Base-by-base conservation (phyloP, 73 alveolate genomes). In the Paraurostyla sp. region DNA sequence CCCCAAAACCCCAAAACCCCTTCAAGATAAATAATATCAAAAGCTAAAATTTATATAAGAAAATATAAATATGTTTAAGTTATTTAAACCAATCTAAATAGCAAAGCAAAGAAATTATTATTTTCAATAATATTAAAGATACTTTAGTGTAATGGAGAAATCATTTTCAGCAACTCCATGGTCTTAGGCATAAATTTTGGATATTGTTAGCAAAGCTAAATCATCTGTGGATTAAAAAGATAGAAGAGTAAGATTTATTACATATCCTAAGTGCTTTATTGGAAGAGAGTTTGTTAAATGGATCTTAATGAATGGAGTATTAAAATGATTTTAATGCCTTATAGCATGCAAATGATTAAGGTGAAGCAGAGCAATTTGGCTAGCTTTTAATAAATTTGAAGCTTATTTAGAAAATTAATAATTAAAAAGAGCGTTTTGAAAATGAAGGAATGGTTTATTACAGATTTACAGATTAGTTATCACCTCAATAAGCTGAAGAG, bases 301-400 rank as follows among this genome's bases (percentile, higher is more conserved):
- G 86, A 25, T 90, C 0, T 18, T 85, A 0, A 52, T 45, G 13
- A 84, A 71, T 43, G 80, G 76, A 33, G 85, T 89, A 85, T 62
- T 41, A 27, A 40, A 71, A 3, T 6, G 29, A 30, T 9, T 38
- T 33, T 4, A 15, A 35, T 16, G 35, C 7, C n/a, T 35, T 63
- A 83, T 83, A 63, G 92, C 45, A 25, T 48, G 95, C 90, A 0
- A 27, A 63, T 20, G 58, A 73, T 40, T 25, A 54, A 51, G 63
- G 0, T 13, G 95, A 89, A 71, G 95, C 95, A 0, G 75, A 76
- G 0, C 42, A 38, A 16, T 43, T 90, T n/a, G 96, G 93, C 0
- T 38, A 91, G 29, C n/a, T 48, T 27, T 29, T 91, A 16, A 40
- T 91, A 20, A 56, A 85, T 22, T 23, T 29, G 13, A 38, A 85